Conservation (phyloP, 2,329 filamentous ascomycete genomes). For the Aspergillus felis region DNA sequence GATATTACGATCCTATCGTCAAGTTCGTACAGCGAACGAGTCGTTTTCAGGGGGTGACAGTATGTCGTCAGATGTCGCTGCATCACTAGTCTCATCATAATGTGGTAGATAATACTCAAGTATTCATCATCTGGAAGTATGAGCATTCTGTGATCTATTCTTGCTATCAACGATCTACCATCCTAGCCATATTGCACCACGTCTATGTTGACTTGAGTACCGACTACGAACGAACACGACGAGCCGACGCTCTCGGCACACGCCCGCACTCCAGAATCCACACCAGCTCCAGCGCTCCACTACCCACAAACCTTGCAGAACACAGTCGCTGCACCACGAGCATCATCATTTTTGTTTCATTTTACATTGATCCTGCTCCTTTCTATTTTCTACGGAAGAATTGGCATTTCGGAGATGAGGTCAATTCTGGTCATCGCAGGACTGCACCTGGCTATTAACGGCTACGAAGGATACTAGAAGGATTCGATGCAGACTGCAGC, state of each 20-base stretch:
- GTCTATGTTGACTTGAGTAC: neutral
- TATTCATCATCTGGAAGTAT: no score
- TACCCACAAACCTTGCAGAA: neutral
- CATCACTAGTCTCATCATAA: no score
- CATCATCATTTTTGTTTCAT: neutral
- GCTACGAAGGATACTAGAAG: neutral
- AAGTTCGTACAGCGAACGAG: no score
- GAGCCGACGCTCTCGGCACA: neutral
- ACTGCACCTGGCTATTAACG: neutral
- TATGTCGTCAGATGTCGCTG: no score
- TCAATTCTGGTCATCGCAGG: neutral
- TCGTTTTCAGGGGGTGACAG: no score
- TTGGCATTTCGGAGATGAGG: neutral
- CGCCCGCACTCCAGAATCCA: neutral
- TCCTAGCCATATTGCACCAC: no score
- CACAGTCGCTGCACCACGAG: neutral
- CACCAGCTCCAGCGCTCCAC: neutral
- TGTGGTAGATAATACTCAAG: no score
- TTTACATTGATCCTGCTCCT: neutral
- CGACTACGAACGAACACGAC: neutral
- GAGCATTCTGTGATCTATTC: no score
- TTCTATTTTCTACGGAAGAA: neutral
- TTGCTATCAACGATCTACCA: no score
- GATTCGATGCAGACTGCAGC: neutral
- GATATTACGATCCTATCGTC: no score